Evolutionary conservation across 2,329 filamentous ascomycete species (phyloP).

Genomic region (Tolypocladium paradoxum): DNA sequence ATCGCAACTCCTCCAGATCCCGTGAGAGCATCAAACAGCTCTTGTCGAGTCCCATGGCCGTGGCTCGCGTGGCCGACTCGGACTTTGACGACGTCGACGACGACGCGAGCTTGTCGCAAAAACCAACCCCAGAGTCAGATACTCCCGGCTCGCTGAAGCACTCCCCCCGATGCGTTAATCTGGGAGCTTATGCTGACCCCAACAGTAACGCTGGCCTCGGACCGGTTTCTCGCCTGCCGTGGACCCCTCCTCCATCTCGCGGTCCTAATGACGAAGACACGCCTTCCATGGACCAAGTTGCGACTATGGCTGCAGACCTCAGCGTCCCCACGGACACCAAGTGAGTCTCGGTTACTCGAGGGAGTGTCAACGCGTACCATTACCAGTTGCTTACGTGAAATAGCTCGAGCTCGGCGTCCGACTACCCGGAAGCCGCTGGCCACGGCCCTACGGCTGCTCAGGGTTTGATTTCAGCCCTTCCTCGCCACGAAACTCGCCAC

Average conservation of each 20-base stretch:
- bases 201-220: background rate
- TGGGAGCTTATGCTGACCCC: constrained; percentile 5
- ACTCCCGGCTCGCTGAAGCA: constrained; percentile 10
- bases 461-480: background rate
- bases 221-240: background rate
- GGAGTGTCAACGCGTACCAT: background rate
- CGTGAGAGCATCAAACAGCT: background rate
- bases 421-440: background rate
- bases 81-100: background rate
- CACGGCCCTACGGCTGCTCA: background rate
- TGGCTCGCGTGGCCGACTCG: background rate
- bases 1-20: background rate
- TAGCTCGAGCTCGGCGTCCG: background rate
- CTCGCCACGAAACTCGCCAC: background rate
- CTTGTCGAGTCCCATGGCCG: background rate
- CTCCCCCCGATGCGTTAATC: constrained; percentile 13
- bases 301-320: background rate
- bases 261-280: background rate
- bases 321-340: background rate
- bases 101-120: constrained; percentile 1
- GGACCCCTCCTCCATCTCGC: constrained; percentile 11
- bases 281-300: background rate
- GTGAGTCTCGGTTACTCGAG: background rate
- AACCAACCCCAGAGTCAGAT: background rate
- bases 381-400: background rate